Evolutionary conservation across 305 asterid species (phyloP), one percentile per base, ranked within the genome.

Genomic region (Solanum hybrid): DNA sequence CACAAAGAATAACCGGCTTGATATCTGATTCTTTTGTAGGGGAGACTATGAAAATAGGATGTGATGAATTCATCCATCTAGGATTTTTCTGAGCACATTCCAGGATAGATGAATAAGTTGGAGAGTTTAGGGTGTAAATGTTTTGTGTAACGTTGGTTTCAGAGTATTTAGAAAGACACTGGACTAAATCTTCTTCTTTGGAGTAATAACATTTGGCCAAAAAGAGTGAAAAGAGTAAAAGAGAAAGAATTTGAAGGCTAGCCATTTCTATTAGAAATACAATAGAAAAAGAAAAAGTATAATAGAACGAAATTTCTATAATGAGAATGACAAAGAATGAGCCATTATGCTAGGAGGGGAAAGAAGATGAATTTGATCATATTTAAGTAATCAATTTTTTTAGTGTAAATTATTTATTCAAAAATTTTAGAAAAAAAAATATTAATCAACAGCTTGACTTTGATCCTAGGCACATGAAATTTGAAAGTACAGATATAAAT

Each of bases 11-110:
- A 10, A 84, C 75, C 2, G 88, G 22, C 72, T 69, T 78, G 37
- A 90, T 22, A 31, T 87, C 84, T 45, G 88, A 19, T 86, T 90
- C 88, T 37, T 78, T 42, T 19, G 1, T 12, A 24, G 92, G 92
- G 15, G 90, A 78, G 4, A 51, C 27, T 24, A 89, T 69, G 24
- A 86, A 35, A 2, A 27, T 29, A 0, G 91, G 91, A 19, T 77
- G 72, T 14, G 88, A 73, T 1, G 90, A 38, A 38, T 89, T 87
- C 17, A 87, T 10, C 27, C 71, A 81, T 84, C 91, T 87, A 1
- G 90, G 87, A 32, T 91, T 91, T 29, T 89, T 77, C 14, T 76
- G 64, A 22, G 35, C 56, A 24, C 19, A 69, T 38, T 89, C 76
- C 0, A 89, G 17, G 32, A 86, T 19, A 0, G 87, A 87, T 78